Evolutionary conservation across 2,329 filamentous ascomycete genomes (phyloP), one percentile per base, ranked within the genome.

Genomic region (Fusarium nurragi): DNA sequence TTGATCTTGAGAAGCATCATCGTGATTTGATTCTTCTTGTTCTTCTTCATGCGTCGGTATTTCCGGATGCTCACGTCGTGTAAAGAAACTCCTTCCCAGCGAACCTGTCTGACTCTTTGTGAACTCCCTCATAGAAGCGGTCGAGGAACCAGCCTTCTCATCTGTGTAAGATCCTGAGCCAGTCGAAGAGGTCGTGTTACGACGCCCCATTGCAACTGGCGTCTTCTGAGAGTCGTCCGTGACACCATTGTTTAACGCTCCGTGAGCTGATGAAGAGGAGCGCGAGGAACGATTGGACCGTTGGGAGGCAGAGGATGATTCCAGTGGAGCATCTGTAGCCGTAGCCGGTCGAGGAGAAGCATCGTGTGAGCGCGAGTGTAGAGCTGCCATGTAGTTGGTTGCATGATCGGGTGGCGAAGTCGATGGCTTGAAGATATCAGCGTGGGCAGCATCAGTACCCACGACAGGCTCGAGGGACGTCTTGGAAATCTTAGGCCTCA

Each of bases 401-500:
- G 90, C 90, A 71, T 87, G 82, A 34, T 88, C 84, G 3, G 85
- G 83, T 6, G 83, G 82, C 28, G 84, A 85, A 2, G 80, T 81
- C 5, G 83, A 84, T 14, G 84, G 81, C 60, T 84, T 86, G 65
- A 86, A 85, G 13, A 88, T 81, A 60, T 93, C 89, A 19, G 88
- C 87, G 62, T 89, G 88, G 1, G 86, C 83, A 30, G 84, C 82
- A 69, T 93, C 89, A 1, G 88, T 87, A 26, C 86, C 87, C 8
- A 94, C 85, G 19, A 89, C 80, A 2, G 91, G 89, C 52, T 86
- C 84, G 3, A 89, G 84, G 23, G 85, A 84, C 54, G 80, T 82
- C 12, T 73, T 77, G 7, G 76, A 60, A 13, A 77, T 76, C 37
- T 71, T 75, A 4, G 75, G 76, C n/a, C 75, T 76, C 7, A 76